Base-by-base conservation (phyloP, 2,329 filamentous ascomycete species). In the Colletotrichum echinochloae region DNA sequence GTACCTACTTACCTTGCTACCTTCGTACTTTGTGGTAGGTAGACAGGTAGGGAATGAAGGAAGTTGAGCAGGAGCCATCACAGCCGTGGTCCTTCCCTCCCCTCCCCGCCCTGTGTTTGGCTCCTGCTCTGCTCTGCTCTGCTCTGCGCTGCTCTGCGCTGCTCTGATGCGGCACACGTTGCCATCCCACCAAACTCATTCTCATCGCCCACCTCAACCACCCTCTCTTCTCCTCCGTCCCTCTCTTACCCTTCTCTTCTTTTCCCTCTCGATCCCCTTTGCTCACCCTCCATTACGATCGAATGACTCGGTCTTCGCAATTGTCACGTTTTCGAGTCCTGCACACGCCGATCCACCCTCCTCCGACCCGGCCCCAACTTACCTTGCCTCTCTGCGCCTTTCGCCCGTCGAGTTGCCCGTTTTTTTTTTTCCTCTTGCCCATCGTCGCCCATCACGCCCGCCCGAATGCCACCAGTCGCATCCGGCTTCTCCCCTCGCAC, bases 141-240 rank as follows among this genome's bases (percentile, higher is more conserved):
- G 30, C 30, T 33, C 30, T 33, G 30, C 5, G n/a, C 28, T 26
- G 30, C 30, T 33, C 30, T 33, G 30, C 30, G 5, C 30, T 33
- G 30, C 30, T 33, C 60, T 73, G 71, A 72, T 72, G 57, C 70
- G 56, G 68, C 65, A 51, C 69, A 54, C 61, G 41, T 61, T 35
- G 63, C 57, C 55, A 56, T 67, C 67, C 67, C 67, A 70, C 71
- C 71, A 66, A 72, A 67, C 61, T 65, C 60, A 64, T 69, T 54
- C 71, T 73, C 71, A 72, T 72, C 71, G 71, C 68, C 71, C 69
- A 72, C 71, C 71, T 69, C 69, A 68, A 73, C 61, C 64, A 37
- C 60, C 60, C 64, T 48, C 67, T 49, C 26, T 20, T 51, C 62
- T 52, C 54, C 67, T 62, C 66, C 66, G 46, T 59, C 65, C 59